Percentiles rank a stretch among this genome's conserved stretches.
Evolutionary conservation across 495 filamentous ascomycete species (phyloP).

Genomic region (Penicillium ochrochloron): DNA sequence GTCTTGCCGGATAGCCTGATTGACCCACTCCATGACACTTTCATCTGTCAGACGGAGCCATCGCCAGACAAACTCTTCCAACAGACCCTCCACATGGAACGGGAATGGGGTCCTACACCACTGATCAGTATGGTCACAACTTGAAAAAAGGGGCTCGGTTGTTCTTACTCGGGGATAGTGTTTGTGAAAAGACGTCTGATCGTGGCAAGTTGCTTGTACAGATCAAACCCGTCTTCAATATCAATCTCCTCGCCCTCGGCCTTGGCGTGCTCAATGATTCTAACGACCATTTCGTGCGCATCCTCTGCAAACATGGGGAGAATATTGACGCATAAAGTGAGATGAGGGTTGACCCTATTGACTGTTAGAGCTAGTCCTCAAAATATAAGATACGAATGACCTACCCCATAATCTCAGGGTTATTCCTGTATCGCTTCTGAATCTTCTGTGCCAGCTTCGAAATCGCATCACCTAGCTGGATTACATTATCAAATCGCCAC

Average conservation of each 20-base stretch:
- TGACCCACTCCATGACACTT: conserved; percentile 83
- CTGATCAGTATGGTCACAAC: conserved; percentile 11
- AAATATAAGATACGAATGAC: conserved; percentile 17
- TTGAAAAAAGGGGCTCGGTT: not conserved
- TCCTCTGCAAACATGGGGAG: conserved; percentile 91
- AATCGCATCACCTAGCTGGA: conserved; percentile 83
- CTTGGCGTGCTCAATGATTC: conserved; percentile 74
- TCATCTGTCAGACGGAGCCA: conserved; percentile 85
- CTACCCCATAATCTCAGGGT: conserved; percentile 85
- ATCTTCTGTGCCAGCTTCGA: conserved; percentile 82
- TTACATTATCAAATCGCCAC: conserved; percentile 86
- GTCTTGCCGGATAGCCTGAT: conserved; percentile 88
- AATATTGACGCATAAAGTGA: conserved; percentile 77
- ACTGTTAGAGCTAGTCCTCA: conserved; percentile 27
- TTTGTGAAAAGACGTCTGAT: conserved; percentile 78
- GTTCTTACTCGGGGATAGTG: conserved; percentile 64
- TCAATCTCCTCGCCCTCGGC: conserved; percentile 73
- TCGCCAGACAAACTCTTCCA: conserved; percentile 92
- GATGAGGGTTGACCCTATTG: conserved; percentile 72
- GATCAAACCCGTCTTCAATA: conserved; percentile 88
- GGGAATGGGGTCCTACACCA: conserved; percentile 60
- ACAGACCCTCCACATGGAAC: conserved; percentile 81
- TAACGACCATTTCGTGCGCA: conserved; percentile 76
- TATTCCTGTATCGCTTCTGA: conserved; percentile 88
- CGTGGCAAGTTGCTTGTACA: conserved; percentile 85